Conservation (phyloP, 1,284 basidiomycete species). For the Psilocybe mexicana region DNA sequence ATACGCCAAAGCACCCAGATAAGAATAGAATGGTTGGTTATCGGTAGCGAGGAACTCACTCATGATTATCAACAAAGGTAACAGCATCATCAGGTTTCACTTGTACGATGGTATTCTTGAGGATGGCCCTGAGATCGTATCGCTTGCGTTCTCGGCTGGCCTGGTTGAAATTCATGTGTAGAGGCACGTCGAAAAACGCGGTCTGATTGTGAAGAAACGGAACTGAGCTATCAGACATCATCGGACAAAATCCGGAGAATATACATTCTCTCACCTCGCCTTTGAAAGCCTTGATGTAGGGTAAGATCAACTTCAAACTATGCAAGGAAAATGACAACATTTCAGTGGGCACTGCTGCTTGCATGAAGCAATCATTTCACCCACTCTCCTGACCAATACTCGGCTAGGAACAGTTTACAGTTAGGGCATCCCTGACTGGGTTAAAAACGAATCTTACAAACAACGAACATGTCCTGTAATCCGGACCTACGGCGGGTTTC, state of each 20-base stretch:
- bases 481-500: conserved; percentile 44
- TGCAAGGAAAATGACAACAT: background rate
- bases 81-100: conserved; percentile 69
- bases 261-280: conserved; percentile 55
- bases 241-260: conserved; percentile 11
- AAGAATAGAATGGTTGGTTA: background rate
- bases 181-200: conserved; percentile 78
- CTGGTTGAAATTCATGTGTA: conserved; percentile 70
- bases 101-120: conserved; percentile 59
- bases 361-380: background rate
- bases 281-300: conserved; percentile 59
- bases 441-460: conserved; percentile 39
- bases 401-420: conserved; percentile 38
- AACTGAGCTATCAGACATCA: background rate
- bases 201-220: conserved; percentile 40
- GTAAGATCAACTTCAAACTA: conserved; percentile 53
- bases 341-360: background rate
- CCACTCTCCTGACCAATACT: conserved; percentile 73
- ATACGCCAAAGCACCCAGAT: conserved; percentile 6
- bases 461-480: conserved; percentile 59
- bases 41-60: conserved; percentile 46
- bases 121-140: conserved; percentile 67
- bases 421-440: background rate
- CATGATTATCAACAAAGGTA: conserved; percentile 84
- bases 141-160: conserved; percentile 60